Evolutionary conservation across 2,329 filamentous ascomycete species (phyloP).

Genomic region (Pyricularia grisea): DNA sequence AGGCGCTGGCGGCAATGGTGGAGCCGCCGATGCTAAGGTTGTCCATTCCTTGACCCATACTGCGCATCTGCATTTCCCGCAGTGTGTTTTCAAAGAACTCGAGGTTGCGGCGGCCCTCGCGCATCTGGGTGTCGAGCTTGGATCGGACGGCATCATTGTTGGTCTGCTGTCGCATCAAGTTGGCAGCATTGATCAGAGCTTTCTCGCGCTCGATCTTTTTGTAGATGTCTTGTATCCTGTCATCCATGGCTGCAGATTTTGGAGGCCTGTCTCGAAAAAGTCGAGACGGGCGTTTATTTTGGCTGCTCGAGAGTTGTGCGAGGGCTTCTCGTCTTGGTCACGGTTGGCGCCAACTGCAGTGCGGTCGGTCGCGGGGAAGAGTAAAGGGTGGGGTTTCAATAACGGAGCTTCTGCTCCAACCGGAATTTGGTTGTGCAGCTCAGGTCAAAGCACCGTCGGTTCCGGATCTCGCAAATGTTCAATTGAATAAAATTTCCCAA

Average conservation of each 20-base stretch:
- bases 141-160: conserved; percentile 88
- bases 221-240: conserved; percentile 68
- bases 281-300: not conserved
- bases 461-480: not conserved
- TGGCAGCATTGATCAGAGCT: conserved; percentile 87
- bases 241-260: conserved; percentile 42
- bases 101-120: conserved; percentile 86
- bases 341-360: not conserved
- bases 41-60: conserved; percentile 57
- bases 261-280: not conserved
- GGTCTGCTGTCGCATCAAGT: conserved; percentile 90
- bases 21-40: conserved; percentile 48
- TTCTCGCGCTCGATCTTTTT: conserved; percentile 98
- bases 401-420: not conserved
- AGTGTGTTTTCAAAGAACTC: conserved; percentile 93
- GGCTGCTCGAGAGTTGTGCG: not conserved
- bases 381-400: not conserved
- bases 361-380: not conserved
- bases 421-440: not conserved
- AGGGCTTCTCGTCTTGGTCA: not conserved
- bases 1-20: conserved; percentile 29
- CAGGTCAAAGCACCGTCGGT: not conserved
- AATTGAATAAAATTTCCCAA: not conserved
- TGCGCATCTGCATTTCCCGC: conserved; percentile 76
- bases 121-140: conserved; percentile 85